Percentiles rank a stretch among this genome's conserved stretches.
Evolutionary conservation across 108 stramenopile genomes (phyloP).

Genomic region (Mayamaea pseudoterrestris): DNA sequence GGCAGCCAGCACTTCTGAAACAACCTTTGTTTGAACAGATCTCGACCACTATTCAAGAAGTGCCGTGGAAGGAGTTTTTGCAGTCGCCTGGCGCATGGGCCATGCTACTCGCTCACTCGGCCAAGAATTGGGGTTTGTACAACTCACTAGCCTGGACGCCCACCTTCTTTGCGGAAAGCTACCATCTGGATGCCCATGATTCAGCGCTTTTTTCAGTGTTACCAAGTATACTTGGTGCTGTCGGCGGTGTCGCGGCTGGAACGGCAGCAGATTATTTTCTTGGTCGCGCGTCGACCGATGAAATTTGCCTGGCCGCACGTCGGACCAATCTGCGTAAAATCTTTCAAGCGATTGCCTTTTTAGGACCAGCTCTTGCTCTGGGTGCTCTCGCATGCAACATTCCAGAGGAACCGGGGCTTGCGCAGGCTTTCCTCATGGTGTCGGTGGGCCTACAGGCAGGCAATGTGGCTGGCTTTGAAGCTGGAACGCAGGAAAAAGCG

Average conservation of each 20-base stretch:
- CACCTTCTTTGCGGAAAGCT: conserved; percentile 79
- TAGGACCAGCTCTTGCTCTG: conserved; percentile 68
- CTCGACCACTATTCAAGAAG: conserved; percentile 28
- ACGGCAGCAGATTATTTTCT: conserved; percentile 38
- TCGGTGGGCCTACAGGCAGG: conserved; percentile 56
- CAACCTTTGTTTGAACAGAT: conserved; percentile 16
- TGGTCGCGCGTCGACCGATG: conserved; percentile 10
- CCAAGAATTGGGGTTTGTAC: conserved; percentile 87
- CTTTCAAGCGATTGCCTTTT: conserved; percentile 67
- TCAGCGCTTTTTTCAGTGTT: conserved; percentile 53
- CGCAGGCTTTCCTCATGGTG: conserved; percentile 40
- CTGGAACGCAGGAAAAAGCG: conserved; percentile 73
- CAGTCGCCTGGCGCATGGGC: conserved; percentile 60
- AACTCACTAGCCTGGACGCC: conserved; percentile 77
- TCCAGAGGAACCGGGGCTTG: conserved; percentile 35
- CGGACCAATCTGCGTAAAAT: conserved; percentile 54
- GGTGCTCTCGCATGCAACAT: conserved; percentile 31
- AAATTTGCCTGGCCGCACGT: too few species aligned
- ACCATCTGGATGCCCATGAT: conserved; percentile 63
- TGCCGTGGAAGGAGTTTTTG: conserved; percentile 60
- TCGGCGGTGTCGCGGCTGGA: conserved; percentile 63
- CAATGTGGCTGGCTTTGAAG: conserved; percentile 63
- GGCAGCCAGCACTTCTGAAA: background rate
- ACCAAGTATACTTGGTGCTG: conserved; percentile 61
- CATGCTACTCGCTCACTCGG: conserved; percentile 74